Base-by-base conservation (phyloP, 2,329 filamentous ascomycete species). In the Graphilbum ipis-grandicollis region DNA sequence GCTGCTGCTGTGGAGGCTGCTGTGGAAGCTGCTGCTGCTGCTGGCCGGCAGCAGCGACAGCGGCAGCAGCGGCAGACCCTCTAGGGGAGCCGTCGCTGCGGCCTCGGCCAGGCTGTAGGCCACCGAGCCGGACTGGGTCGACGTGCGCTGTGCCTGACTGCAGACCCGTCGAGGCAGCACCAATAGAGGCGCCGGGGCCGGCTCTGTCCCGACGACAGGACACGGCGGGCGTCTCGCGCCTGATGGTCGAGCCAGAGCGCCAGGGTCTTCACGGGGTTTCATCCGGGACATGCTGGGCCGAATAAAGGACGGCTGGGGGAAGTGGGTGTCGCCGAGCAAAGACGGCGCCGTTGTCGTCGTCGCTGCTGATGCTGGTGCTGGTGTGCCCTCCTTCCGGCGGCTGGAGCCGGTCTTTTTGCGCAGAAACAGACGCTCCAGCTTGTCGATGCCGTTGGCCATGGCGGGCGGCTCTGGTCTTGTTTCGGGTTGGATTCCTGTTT, bases 301-400 rank as follows among this genome's bases (percentile, higher is more conserved):
- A 42, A 75, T 67, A 44, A 69, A 75, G 1, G 66, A 67, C 7
- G 66, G 60, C 17, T 58, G 58, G 5, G 66, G 66, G 42, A 69
- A 70, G 35, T 56, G 52, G 17, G 33, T 9, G 17, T 42, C 39
- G 3, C 10, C 6, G 6, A 23, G 21, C 21, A 6, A 10, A 23
- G 21, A 5, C 10, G 34, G 10, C 5, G 36, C 19, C 3, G 37
- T 19, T 6, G 35, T 5, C 35, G 31, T 38, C 7, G 33, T 22
- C 50, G 49, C 38, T 10, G 45, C 10, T 40, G 14, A 52, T 17
- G 13, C 19, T 23, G 5, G 37, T 22, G 12, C 32, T 8, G 8
- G 33, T 22, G 51, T 48, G 30, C 26, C 31, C n/a, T 39, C 43
- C 19, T 38, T 34, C 17, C 41, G 45, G 34, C 36, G 35, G 23